Base-by-base conservation (phyloP, 345 rosid genomes). In the Gossypium turneri region DNA sequence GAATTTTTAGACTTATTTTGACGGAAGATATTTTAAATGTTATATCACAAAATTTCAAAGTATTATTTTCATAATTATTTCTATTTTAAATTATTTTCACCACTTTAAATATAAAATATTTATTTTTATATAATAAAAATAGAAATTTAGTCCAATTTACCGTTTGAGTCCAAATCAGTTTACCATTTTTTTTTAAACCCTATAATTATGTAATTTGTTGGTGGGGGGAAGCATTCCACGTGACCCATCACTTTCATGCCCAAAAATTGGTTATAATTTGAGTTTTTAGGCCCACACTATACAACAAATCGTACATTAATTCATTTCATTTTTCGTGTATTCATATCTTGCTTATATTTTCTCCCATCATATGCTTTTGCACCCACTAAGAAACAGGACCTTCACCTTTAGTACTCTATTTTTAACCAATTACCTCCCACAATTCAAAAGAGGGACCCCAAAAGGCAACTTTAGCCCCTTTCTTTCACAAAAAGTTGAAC, bases 181-280 rank as follows among this genome's bases (percentile, higher is more conserved):
- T 34, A 34, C 6, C 0, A 29, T 4, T 34, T 34, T 34, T 34
- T 34, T 34, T 34, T 34, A 4, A 34, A 34, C 41, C 41, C 41
- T 43, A 10, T 12, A 19, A n/a, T 69, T 38, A 57, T 64, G 74
- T 80, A 77, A 75, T 24, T 45, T 11, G 22, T 34, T 70, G 60
- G 79, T 78, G 4, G 82, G 83, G 85, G 84, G 70, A 51, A 75
- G 24, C 72, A 50, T 61, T 57, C 75, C 61, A 22, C 12, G 29
- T 20, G 29, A 1, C 62, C 62, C 62, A 57, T 57, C 61, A 57
- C 7, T 57, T 57, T 20, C 15, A 22, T 22, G 22, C 29, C 4
- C 4, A 22, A 57, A 57, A 22, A 22, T 2, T 20, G 5, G 2
- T 22, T 57, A 25, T 20, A 24, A 19, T 52, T 55, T 22, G 62